Evolutionary conservation across 1,139 yeast species (phyloP).

Genomic region (Suhomyces atakaporum): DNA sequence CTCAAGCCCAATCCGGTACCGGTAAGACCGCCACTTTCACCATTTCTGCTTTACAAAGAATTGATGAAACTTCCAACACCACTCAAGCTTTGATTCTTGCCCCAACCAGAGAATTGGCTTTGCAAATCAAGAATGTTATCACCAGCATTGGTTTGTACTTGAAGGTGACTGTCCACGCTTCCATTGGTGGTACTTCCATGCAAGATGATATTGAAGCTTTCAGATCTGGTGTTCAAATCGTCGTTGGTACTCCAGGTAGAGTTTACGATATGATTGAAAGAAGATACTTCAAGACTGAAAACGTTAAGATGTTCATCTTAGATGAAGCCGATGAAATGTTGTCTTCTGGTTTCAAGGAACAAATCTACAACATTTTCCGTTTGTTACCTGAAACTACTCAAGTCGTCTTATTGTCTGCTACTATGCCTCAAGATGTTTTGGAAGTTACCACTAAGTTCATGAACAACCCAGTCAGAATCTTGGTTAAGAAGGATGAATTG

Average conservation of each 20-base stretch:
- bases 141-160: constrained; percentile 91
- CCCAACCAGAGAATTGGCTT: constrained; percentile 98
- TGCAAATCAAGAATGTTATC: constrained; percentile 96
- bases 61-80: constrained; percentile 72
- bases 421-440: constrained; percentile 96
- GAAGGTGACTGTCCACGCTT: constrained; percentile 93
- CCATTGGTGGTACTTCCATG: constrained; percentile 97
- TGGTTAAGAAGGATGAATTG: constrained; percentile 97
- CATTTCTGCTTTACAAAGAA: constrained; percentile 93
- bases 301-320: constrained; percentile 93
- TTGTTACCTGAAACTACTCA: constrained; percentile 93
- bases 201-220: constrained; percentile 91
- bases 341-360: constrained; percentile 95
- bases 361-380: constrained; percentile 95
- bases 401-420: constrained; percentile 95
- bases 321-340: constrained; percentile 99
- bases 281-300: constrained; percentile 84
- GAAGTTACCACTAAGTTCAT: constrained; percentile 96
- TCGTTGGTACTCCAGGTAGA: constrained; percentile 99
- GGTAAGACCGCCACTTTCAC: constrained; percentile 99
- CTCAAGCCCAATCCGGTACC: constrained; percentile 99
- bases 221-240: constrained; percentile 91
- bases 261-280: constrained; percentile 97
- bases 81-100: constrained; percentile 96
- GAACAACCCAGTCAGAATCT: constrained; percentile 95